phyloP scores from a whole-genome alignment of 2,329 filamentous ascomycete genomes.

The Didymellaceae sp. region DNA sequence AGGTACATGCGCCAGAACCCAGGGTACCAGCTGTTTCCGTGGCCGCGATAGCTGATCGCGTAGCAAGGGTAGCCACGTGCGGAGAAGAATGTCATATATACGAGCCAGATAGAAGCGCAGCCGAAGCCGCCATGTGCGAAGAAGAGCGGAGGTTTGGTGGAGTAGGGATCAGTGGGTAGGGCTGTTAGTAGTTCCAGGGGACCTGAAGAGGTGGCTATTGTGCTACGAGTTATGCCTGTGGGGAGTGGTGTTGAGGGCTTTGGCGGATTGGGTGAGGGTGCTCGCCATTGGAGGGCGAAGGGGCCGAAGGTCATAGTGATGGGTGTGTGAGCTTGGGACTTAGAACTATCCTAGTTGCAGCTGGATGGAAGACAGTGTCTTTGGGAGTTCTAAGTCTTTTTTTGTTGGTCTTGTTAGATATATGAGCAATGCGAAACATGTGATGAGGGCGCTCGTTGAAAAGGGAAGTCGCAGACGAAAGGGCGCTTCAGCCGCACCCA shows the following conservation, averaged over 20 bases:
- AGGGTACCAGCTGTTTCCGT: constrained; percentile 61
- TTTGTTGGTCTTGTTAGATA: background rate
- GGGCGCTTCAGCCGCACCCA: constrained; percentile 21
- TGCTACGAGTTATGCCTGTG: constrained; percentile 52
- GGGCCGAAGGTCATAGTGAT: constrained; percentile 36
- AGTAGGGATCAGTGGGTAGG: constrained; percentile 30
- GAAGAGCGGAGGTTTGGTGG: constrained; percentile 51
- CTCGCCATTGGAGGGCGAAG: constrained; percentile 39
- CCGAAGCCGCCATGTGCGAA: constrained; percentile 64
- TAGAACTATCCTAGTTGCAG: no score
- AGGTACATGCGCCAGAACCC: constrained; percentile 57
- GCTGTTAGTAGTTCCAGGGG: constrained; percentile 59
- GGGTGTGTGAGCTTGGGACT: no score
- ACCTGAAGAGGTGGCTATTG: constrained; percentile 54
- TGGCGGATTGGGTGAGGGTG: constrained; percentile 34
- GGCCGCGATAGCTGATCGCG: constrained; percentile 60
- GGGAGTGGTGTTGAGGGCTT: constrained; percentile 47
- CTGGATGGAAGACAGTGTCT: background rate
- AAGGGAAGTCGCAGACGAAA: constrained; percentile 13
- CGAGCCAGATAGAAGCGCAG: constrained; percentile 59
- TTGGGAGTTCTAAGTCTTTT: no score
- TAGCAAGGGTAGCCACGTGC: constrained; percentile 57
- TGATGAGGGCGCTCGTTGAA: background rate
- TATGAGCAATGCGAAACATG: background rate
- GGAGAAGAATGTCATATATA: constrained; percentile 60